These are phyloP conservation scores for barrel medic (Medicago truncatula) DNA, from an alignment of 306 rosid species.

Conservation along the genomic window MtrunA17r5.0-ANR NC_053044.1:27679501-27680000, in stretches of 20 bases:
- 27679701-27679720: conserved; percentile 84
- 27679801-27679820: conserved; percentile 92
- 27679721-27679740: conserved; percentile 90
- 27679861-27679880: conserved; percentile 81
- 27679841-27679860: conserved; percentile 90
- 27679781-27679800: conserved; percentile 98
- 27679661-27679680: conserved; percentile 83
- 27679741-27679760: conserved; percentile 92
- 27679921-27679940: conserved; percentile 99
- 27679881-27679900: conserved; percentile 91
- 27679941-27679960: conserved; percentile 83
- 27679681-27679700: conserved; percentile 81
- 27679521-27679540: conserved; percentile 84
- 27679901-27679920: conserved; percentile 98
- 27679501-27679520: conserved; percentile 35
- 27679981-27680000: conserved; percentile 85
- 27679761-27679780: conserved; percentile 95
- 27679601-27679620: conserved; percentile 82
- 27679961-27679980: conserved; percentile 77
- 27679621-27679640: conserved; percentile 92
- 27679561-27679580: conserved; percentile 87
- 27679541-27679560: conserved; percentile 91
- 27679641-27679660: conserved; percentile 92
- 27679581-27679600: conserved; percentile 79
- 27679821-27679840: conserved; percentile 78